These are phyloP conservation scores for Litsea cubeba DNA, from an alignment of 164 flowering plant genomes.

Conservation along the genomic window DNA sequence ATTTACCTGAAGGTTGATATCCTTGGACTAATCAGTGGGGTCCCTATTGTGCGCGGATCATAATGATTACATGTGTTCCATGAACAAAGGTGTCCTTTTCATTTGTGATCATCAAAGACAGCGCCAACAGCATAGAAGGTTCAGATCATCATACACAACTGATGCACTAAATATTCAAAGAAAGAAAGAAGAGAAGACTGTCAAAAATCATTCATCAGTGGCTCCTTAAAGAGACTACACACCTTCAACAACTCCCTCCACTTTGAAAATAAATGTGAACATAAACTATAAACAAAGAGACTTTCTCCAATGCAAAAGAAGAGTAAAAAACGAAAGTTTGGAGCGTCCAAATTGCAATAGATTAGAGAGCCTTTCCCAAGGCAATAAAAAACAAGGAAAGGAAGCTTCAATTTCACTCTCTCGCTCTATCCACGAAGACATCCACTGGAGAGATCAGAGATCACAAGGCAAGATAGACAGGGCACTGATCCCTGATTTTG, in stretches of 20 bases:
- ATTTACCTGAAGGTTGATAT: no score
- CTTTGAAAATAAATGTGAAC: conserved; percentile 1
- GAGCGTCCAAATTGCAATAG: background rate
- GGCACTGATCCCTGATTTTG: background rate
- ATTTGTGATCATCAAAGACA: no score
- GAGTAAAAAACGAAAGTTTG: background rate
- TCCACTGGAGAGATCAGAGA: background rate
- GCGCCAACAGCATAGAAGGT: no score
- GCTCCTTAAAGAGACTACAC: background rate
- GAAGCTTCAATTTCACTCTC: conserved; percentile 15
- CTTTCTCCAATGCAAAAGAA: background rate
- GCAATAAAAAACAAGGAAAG: conserved; percentile 1
- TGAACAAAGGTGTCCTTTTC: no score
- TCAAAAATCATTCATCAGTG: background rate
- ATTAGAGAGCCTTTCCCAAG: background rate
- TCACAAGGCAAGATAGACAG: background rate
- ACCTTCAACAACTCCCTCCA: background rate
- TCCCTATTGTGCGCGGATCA: no score
- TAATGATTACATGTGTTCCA: no score
- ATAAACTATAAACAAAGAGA: background rate
- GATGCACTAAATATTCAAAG: background rate
- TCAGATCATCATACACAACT: background rate
- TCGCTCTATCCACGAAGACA: conserved; percentile 1
- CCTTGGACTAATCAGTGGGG: no score
- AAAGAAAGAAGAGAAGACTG: background rate